Evolutionary conservation across 805 yeast genomes (phyloP).

Genomic region (Candida piceae): DNA sequence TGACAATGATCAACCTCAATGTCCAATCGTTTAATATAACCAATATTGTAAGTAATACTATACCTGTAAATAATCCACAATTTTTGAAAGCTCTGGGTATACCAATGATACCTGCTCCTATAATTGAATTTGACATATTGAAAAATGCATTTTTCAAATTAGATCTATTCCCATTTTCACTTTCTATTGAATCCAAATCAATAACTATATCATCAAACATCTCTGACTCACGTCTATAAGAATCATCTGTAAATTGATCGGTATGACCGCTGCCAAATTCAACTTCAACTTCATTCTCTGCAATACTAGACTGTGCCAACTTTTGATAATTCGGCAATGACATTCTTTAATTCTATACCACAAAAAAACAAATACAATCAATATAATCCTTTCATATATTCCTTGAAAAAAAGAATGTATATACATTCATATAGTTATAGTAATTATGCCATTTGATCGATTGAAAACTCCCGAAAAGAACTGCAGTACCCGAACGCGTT

Average conservation of each 20-base stretch:
- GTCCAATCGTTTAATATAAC: conserved; percentile 88
- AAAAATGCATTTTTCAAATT: conserved; percentile 82
- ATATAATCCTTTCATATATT: too few species aligned
- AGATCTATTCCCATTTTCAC: conserved; percentile 37
- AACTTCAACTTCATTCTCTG: too few species aligned
- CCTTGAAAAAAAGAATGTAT: too few species aligned
- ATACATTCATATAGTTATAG: too few species aligned
- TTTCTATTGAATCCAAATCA: conserved; percentile 6
- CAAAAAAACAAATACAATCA: too few species aligned
- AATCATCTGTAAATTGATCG: not conserved
- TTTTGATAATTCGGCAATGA: too few species aligned
- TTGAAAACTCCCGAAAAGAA: too few species aligned
- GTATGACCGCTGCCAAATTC: not conserved
- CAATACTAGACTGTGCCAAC: too few species aligned
- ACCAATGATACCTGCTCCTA: conserved; percentile 95
- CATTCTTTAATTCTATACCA: too few species aligned
- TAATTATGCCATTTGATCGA: too few species aligned
- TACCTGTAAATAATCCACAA: conserved; percentile 74
- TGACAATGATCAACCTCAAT: conserved; percentile 66
- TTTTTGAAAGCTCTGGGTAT: conserved; percentile 85
- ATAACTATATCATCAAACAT: conserved; percentile 3
- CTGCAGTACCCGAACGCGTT: too few species aligned
- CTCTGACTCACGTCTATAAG: too few species aligned
- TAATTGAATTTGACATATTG: conserved; percentile 94
- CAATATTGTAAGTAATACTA: conserved; percentile 51